phyloP scores from a whole-genome alignment of 257 asterid genomes.

The Jacaranda copaia region DNA sequence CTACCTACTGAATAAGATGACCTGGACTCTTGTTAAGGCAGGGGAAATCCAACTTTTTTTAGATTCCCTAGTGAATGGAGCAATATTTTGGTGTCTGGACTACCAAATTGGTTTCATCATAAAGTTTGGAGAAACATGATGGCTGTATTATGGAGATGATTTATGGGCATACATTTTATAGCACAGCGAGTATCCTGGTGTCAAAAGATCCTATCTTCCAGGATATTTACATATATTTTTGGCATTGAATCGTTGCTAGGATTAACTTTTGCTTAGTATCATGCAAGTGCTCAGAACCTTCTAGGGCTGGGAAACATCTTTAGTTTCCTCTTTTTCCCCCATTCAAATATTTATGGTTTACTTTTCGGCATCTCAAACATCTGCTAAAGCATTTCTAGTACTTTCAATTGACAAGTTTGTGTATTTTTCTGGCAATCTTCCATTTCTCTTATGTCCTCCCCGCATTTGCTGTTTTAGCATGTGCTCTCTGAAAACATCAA shows the following conservation, averaged over 20 bases:
- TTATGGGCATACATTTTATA: not conserved
- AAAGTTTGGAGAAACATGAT: conserved; percentile 14
- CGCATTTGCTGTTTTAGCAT: not conserved
- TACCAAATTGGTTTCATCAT: conserved; percentile 8
- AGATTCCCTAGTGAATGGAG: conserved; percentile 10
- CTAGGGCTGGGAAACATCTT: conserved; percentile 6
- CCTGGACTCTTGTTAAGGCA: not conserved
- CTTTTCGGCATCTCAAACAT: not conserved
- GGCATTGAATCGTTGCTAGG: too few species aligned
- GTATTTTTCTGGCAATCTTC: not conserved
- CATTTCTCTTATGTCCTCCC: not conserved
- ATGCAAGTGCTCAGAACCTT: not conserved
- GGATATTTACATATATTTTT: not conserved
- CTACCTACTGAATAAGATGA: not conserved
- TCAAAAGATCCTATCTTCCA: conserved; percentile 6
- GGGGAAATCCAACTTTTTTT: not conserved
- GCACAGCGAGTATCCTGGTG: conserved; percentile 2
- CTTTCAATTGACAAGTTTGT: not conserved
- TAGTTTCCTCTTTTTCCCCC: not conserved
- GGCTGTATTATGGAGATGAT: conserved; percentile 21
- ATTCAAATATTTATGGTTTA: not conserved
- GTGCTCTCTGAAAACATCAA: too few species aligned
- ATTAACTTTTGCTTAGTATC: not conserved
- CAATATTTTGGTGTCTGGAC: not conserved
- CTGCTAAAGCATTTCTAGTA: not conserved